A percentile compares a stretch with the other conserved stretches of the same genome.
Evolutionary conservation across 768 basidiomycete genomes (phyloP).

Genomic region (Suillus subluteus): DNA sequence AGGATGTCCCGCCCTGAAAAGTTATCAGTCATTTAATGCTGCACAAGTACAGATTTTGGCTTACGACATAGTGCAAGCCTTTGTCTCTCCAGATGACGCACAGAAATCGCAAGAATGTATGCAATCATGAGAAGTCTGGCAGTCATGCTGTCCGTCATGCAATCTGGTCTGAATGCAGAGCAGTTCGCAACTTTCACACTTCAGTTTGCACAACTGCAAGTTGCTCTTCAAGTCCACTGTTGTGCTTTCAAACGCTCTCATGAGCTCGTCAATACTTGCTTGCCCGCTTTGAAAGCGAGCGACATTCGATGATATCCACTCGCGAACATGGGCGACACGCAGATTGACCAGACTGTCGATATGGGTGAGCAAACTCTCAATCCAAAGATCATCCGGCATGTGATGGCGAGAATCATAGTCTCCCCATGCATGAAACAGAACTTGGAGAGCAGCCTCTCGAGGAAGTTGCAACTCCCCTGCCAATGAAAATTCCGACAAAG

Average conservation of each 20-base stretch:
- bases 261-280: slow-evolving; percentile 49
- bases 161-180: slow-evolving; percentile 48
- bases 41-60: slow-evolving; percentile 22
- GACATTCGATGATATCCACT: slow-evolving; percentile 56
- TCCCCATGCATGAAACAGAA: slow-evolving; percentile 36
- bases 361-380: slow-evolving; percentile 38
- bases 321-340: slow-evolving; percentile 51
- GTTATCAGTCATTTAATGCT: not conserved
- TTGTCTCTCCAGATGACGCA: slow-evolving; percentile 34
- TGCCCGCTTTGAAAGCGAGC: slow-evolving; percentile 48
- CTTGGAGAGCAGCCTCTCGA: not conserved
- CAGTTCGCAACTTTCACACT: slow-evolving; percentile 53
- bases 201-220: slow-evolving; percentile 51
- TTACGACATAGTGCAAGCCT: slow-evolving; percentile 51
- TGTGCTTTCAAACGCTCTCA: slow-evolving; percentile 44
- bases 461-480: not conserved
- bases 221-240: slow-evolving; percentile 49
- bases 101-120: slow-evolving; percentile 46
- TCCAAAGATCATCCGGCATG: slow-evolving; percentile 47
- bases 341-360: slow-evolving; percentile 43
- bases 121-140: slow-evolving; percentile 54
- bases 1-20: slow-evolving; percentile 58
- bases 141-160: slow-evolving; percentile 53
- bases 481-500: slow-evolving; percentile 40
- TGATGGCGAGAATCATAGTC: slow-evolving; percentile 35